Conservation (phyloP, 371 early-diverging fungal genomes). For the Mortierella sp. region DNA sequence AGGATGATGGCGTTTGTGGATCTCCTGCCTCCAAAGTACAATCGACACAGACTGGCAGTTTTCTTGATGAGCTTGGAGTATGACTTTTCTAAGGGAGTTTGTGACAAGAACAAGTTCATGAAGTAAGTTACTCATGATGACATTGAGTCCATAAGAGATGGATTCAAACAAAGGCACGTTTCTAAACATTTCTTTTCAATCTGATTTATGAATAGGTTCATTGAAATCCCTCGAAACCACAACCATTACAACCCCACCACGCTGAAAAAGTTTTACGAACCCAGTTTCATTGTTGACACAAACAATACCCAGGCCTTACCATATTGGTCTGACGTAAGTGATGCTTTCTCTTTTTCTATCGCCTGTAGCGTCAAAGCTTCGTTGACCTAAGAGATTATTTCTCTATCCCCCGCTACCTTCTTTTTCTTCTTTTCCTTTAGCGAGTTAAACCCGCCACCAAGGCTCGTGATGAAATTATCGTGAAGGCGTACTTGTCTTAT, state of each 20-base stretch:
- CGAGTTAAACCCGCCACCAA: constrained; percentile 19
- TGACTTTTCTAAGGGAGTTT: constrained; percentile 20
- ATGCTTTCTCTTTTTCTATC: background rate
- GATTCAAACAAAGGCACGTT: background rate
- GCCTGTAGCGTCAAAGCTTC: too few species aligned
- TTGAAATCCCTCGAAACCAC: constrained; percentile 30
- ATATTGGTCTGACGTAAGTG: constrained; percentile 31
- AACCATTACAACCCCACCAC: constrained; percentile 8
- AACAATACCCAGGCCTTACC: background rate
- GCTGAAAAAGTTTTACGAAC: background rate
- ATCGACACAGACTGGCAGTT: constrained; percentile 37
- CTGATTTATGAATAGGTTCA: constrained; percentile 16
- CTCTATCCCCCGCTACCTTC: too few species aligned
- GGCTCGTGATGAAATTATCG: constrained; percentile 18
- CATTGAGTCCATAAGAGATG: background rate
- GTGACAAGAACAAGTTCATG: constrained; percentile 35
- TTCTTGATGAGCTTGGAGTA: constrained; percentile 46
- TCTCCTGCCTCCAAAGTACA: constrained; percentile 35
- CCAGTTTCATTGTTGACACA: constrained; percentile 12
- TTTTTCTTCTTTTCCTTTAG: constrained; percentile 7
- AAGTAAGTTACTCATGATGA: constrained; percentile 12
- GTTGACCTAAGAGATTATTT: too few species aligned
- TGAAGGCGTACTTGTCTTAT: constrained; percentile 26
- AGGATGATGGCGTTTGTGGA: constrained; percentile 45
- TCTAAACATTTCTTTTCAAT: background rate